A percentile compares a stretch with the other conserved stretches of the same genome.
Conservation (phyloP, 2,329 filamentous ascomycete genomes). For the Botrytis fragariae region DNA sequence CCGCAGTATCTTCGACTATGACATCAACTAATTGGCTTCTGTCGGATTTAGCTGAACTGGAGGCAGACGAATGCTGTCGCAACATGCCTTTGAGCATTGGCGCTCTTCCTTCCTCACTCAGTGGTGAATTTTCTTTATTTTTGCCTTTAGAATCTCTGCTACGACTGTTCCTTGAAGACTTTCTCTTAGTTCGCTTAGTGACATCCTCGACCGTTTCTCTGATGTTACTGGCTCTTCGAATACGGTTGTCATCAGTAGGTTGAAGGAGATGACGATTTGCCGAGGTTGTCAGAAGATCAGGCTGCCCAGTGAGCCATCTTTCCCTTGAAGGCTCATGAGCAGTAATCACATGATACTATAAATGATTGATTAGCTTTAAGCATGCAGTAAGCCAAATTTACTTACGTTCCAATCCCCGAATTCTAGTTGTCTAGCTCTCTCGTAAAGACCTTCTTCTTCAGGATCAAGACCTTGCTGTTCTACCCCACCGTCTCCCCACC, state of each 20-base stretch:
- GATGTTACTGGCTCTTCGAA: slow-evolving; percentile 41
- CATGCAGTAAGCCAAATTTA: slow-evolving; percentile 31
- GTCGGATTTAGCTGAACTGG: slow-evolving; percentile 51
- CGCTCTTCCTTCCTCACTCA: slow-evolving; percentile 36
- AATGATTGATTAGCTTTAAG: slow-evolving; percentile 1
- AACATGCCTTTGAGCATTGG: slow-evolving; percentile 41
- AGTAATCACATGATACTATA: slow-evolving; percentile 88
- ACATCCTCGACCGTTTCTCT: slow-evolving; percentile 40
- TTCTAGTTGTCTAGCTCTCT: slow-evolving; percentile 68
- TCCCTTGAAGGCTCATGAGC: slow-evolving; percentile 72
- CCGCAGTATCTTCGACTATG: slow-evolving; percentile 61
- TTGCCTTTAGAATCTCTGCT: slow-evolving; percentile 35
- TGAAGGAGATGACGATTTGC: slow-evolving; percentile 54
- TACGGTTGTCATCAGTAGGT: slow-evolving; percentile 44
- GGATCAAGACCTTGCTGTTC: slow-evolving; percentile 52
- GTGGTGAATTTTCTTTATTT: slow-evolving; percentile 26
- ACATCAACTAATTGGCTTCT: slow-evolving; percentile 65
- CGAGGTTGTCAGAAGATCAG: slow-evolving; percentile 52
- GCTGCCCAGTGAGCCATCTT: slow-evolving; percentile 55
- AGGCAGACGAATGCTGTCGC: slow-evolving; percentile 48
- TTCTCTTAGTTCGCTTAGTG: slow-evolving; percentile 38
- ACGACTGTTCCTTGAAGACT: slow-evolving; percentile 28
- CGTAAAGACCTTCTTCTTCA: slow-evolving; percentile 70
- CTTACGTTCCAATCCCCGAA: slow-evolving; percentile 93
- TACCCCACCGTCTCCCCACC: slow-evolving; percentile 47